Base-by-base conservation (phyloP, 495 filamentous ascomycete genomes). In the Hypoxylon subgilvum region DNA sequence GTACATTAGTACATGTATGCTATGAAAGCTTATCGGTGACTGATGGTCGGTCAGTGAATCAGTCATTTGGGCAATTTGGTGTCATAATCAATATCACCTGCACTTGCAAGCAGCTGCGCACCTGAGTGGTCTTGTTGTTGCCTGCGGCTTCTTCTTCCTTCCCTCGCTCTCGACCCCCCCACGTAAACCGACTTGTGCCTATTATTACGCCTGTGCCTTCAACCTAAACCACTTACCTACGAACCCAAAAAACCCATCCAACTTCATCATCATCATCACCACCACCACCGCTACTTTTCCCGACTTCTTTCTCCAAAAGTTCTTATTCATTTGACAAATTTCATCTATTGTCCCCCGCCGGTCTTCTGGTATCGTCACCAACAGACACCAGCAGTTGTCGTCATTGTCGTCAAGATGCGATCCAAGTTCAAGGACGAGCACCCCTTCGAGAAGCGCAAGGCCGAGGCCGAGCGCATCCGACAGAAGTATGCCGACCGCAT, bases 341-440 rank as follows among this genome's bases (percentile, higher is more conserved):
- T 27, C 32, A 17, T 30, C 16, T n/a, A 23, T 6, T 17, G 18
- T 8, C 5, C 19, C 6, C 19, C n/a, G n/a, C n/a, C n/a, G n/a
- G n/a, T n/a, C n/a, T n/a, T n/a, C n/a, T n/a, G n/a, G 13, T 35
- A 31, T 9, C 32, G n/a, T 52, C 28, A 47, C 34, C 40, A 28
- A 40, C 61, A 38, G 59, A 38, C 48, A 38, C 3, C 34, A 18
- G 18, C 68, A 32, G 63, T 38, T 72, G 4, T 23, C 4, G 6
- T 18, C 7, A 18, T 38, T 3, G 39, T 21, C 66, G 44, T 71
- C 80, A 92, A 74, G 58, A 96, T 96, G 92, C 86, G 91, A 69
- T 91, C 88, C 76, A 97, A 97, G 84, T 97, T 97, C 79, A 98
- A 97, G 89, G 94, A 98, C 86, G 94, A 97, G 86, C 94, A 97